Conservation (phyloP, 768 basidiomycete species). For the Filobasidium wieringae region DNA sequence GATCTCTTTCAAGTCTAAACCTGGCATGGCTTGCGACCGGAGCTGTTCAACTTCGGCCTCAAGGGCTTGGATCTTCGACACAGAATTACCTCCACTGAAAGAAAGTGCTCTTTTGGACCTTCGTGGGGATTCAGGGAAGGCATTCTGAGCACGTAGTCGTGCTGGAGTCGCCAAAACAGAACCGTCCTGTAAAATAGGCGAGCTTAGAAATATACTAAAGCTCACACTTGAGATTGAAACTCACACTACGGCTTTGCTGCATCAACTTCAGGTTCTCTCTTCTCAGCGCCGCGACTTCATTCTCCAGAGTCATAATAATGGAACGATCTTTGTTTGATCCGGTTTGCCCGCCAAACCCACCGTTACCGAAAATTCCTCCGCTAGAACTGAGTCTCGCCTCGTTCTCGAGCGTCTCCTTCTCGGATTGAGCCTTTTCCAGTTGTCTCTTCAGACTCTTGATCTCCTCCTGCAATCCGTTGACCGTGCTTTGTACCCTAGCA, state of each 20-base stretch:
- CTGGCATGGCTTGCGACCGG: conserved; percentile 13
- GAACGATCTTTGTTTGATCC: conserved; percentile 14
- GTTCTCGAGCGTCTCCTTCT: conserved; percentile 19
- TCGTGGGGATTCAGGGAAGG: conserved; percentile 6
- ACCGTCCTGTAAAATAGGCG: not conserved
- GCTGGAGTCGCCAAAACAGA: not conserved
- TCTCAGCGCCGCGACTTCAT: conserved; percentile 16
- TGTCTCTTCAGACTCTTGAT: conserved; percentile 19
- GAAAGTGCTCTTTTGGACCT: conserved; percentile 12
- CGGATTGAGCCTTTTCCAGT: conserved; percentile 16
- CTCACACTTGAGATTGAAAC: not conserved
- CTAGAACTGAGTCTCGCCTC: conserved; percentile 10
- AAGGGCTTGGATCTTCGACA: conserved; percentile 16
- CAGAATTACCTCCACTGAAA: conserved; percentile 9
- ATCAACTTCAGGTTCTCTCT: conserved; percentile 22
- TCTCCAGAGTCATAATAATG: conserved; percentile 20
- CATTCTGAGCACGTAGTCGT: not conserved
- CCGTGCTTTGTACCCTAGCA: conserved; percentile 15
- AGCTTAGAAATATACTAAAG: not conserved
- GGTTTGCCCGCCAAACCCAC: not conserved
- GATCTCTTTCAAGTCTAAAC: conserved; percentile 20
- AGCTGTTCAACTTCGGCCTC: conserved; percentile 21
- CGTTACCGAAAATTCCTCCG: conserved; percentile 9
- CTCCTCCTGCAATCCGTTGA: conserved; percentile 13
- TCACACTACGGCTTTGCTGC: conserved; percentile 9